Evolutionary conservation across 2,329 filamentous ascomycete genomes (phyloP).

Genomic region (Alternaria brassicicola): DNA sequence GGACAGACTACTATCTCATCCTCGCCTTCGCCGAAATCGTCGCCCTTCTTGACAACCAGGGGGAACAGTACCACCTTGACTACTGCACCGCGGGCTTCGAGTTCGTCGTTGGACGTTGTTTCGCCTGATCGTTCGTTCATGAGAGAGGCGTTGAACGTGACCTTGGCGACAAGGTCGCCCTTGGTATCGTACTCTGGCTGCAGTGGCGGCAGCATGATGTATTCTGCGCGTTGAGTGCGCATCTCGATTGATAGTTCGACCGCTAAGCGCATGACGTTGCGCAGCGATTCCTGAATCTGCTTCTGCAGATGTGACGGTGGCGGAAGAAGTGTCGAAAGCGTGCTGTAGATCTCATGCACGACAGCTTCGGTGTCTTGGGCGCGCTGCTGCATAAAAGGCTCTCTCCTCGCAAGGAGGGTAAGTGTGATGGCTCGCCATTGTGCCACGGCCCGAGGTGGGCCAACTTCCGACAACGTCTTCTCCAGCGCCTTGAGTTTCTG

Average conservation of each 20-base stretch:
- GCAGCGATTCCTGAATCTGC: conserved; percentile 82
- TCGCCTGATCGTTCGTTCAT: conserved; percentile 92
- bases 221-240: conserved; percentile 95
- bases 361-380: conserved; percentile 93
- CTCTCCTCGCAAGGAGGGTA: conserved; percentile 81
- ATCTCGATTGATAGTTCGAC: conserved; percentile 94
- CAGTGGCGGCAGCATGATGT: conserved; percentile 96
- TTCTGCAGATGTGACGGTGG: conserved; percentile 80
- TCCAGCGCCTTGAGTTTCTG: conserved; percentile 97
- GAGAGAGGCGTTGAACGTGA: conserved; percentile 87
- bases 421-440: conserved; percentile 97
- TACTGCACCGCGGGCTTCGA: conserved; percentile 75
- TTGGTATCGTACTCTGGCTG: conserved; percentile 94
- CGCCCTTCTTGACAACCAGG: conserved; percentile 92
- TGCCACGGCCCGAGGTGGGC: conserved; percentile 81
- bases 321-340: conserved; percentile 81
- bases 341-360: conserved; percentile 87
- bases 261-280: conserved; percentile 84
- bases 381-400: conserved; percentile 80
- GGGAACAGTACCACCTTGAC: conserved; percentile 96
- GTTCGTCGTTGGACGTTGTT: conserved; percentile 73
- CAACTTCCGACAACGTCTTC: conserved; percentile 87
- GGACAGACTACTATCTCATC: conserved; percentile 96
- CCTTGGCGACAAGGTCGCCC: conserved; percentile 85
- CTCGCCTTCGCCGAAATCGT: conserved; percentile 83